phyloP scores from a whole-genome alignment of 2,329 filamentous ascomycete species.

The Phialophora verrucosa region DNA sequence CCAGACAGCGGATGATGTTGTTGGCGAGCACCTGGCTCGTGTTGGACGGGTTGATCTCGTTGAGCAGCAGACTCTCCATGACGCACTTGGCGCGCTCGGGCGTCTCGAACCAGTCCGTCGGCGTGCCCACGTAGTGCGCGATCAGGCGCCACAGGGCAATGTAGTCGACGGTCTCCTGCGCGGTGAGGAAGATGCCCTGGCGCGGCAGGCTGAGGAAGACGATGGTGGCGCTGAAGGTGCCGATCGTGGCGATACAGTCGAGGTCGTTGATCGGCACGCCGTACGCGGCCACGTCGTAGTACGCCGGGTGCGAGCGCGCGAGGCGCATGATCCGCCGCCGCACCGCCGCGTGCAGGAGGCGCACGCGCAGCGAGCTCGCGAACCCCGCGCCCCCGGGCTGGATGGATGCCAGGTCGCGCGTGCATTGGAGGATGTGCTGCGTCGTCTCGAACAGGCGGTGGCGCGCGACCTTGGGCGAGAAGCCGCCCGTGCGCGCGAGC shows the following conservation, averaged over 20 bases:
- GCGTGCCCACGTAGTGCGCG: constrained; percentile 72
- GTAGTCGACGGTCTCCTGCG: constrained; percentile 71
- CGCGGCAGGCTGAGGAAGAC: constrained; percentile 73
- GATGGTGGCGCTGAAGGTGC: constrained; percentile 70
- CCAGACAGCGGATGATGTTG: constrained; percentile 75
- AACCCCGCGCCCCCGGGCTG: constrained; percentile 71
- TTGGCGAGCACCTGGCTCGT: constrained; percentile 70
- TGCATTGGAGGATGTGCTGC: constrained; percentile 76
- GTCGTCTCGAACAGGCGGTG: constrained; percentile 73
- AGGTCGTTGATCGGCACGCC: constrained; percentile 77
- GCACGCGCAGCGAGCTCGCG: constrained; percentile 68
- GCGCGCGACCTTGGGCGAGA: constrained; percentile 69
- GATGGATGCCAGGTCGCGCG: constrained; percentile 67
- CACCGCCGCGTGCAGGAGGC: constrained; percentile 71
- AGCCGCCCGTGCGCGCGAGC: constrained; percentile 74
- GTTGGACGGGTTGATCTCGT: constrained; percentile 68
- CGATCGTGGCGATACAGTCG: constrained; percentile 74
- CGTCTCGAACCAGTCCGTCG: constrained; percentile 65
- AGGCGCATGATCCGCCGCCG: constrained; percentile 68
- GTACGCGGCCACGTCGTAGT: constrained; percentile 64
- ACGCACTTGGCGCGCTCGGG: constrained; percentile 60
- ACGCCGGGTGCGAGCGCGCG: constrained; percentile 60
- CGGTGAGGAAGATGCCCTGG: constrained; percentile 70
- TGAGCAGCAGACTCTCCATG: constrained; percentile 70
- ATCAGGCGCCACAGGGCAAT: constrained; percentile 78